Evolutionary conservation across 768 basidiomycete species (phyloP), one percentile per base, ranked within the genome.

Genomic region (Leucocoprinus birnbaumii): DNA sequence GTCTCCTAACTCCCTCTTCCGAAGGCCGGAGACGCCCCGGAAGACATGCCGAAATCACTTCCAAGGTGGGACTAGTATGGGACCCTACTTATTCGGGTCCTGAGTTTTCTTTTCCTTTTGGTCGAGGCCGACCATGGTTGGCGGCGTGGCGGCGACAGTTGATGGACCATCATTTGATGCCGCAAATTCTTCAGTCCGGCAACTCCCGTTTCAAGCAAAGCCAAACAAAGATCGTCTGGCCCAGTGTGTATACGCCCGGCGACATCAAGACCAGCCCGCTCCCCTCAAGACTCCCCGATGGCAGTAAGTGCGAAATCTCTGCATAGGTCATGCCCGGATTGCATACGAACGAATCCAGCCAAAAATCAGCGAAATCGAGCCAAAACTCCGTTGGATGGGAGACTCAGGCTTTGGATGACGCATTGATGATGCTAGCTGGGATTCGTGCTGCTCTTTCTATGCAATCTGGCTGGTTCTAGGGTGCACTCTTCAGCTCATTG

Each of bases 191-290:
- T 31, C 13, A 35, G 22, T 1, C 18, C 54, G 54, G 54, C 13
- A 48, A 43, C 31, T 24, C 4, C 47, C 54, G 54, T 34, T 16
- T 11, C 40, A 55, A 55, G 19, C 46, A 55, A 24, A 13, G 6
- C 38, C 48, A 55, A 48, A 55, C 21, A 49, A 18, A 6, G 4
- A 5, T 25, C 19, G 27, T 34, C 42, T 19, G 18, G 3, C 24
- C 26, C 24, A 19, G n/a, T 21, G 54, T 49, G 54, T 48, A 19
- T 42, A 55, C 40, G n/a, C 18, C 21, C 40, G 38, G 19, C 47
- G 54, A 49, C 54, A 35, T 49, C 54, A 55, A 55, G 48, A 42
- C 46, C 25, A 44, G 54, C 54, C 38, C 41, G 47, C 47, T 48
- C 40, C 19, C 47, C 40, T 55, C 54, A 55, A 55, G 47, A 49